Base-by-base conservation (phyloP, 371 early-diverging fungal genomes). In the Conidiobolus incongruus region DNA sequence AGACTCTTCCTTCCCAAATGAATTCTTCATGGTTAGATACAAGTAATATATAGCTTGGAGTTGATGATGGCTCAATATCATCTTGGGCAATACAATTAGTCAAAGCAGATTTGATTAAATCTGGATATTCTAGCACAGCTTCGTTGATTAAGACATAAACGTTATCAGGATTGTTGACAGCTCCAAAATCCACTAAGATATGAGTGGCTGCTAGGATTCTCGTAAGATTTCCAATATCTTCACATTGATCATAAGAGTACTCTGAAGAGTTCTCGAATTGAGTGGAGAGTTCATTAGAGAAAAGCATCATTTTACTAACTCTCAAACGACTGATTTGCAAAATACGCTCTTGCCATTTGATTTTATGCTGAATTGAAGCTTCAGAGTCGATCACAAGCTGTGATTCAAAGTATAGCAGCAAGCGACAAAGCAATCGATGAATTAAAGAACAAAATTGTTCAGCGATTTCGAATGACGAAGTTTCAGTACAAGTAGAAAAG, bases 391-490 rank as follows among this genome's bases (percentile, higher is more conserved):
- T 29, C 33, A 61, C 52, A 10, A 71, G 46, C 42, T 54, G 62
- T 4, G 59, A 52, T 11, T 61, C 63, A 50, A 67, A 65, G 44
- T 65, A 61, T 21, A 52, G 48, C 58, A 63, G 58, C 22, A 71
- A 61, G 47, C 62, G 58, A 17, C 35, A 47, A 35, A 70, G 45
- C 30, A 70, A 47, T 23, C 62, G 54, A 36, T 60, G 31, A 21
- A 33, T 16, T 16, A 59, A 52, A 51, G 61, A 70, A 69, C 83
- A 82, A 38, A 81, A 80, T 42, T 79, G 76, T 45, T 64, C 62
- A 1, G 82, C 85, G 38, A 75, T 68, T 48, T 79, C 80, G 41
- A 67, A 61, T 41, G 78, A 77, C 3, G 79, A 78, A 29, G 70
- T 75, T 17, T 77, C 70, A 23, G 83, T 73, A 23, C 61, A 55